Conservation (phyloP, 2,329 filamentous ascomycete species). For the Aspergillus unguis region DNA sequence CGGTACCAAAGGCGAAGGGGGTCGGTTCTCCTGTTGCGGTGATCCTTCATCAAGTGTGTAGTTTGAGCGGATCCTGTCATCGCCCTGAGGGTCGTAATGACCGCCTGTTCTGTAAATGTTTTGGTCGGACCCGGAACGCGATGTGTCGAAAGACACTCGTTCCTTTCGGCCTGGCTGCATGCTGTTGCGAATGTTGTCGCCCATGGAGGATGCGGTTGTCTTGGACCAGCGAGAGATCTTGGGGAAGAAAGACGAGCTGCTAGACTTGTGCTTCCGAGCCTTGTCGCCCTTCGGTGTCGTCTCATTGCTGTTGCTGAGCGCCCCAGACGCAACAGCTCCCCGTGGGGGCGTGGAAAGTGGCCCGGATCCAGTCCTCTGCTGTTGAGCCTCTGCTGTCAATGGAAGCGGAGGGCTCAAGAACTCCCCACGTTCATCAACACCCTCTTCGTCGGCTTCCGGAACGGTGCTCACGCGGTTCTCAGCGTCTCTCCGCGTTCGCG, state of each 20-base stretch:
- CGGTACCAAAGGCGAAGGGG: constrained; percentile 61
- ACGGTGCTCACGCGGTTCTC: constrained; percentile 89
- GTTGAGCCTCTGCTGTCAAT: constrained; percentile 51
- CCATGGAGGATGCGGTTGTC: constrained; percentile 85
- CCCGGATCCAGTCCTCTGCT: constrained; percentile 42
- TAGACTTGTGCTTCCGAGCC: constrained; percentile 84
- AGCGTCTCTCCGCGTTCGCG: constrained; percentile 51
- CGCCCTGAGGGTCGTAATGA: constrained; percentile 45
- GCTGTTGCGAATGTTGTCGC: constrained; percentile 71
- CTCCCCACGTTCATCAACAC: constrained; percentile 51
- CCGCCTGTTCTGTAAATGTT: constrained; percentile 54
- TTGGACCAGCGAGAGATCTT: constrained; percentile 98
- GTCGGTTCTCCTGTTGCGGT: constrained; percentile 43
- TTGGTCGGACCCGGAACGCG: constrained; percentile 73
- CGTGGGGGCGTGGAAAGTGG: constrained; percentile 47
- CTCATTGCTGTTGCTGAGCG: constrained; percentile 71
- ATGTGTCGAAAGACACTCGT: constrained; percentile 62
- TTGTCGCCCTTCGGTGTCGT: constrained; percentile 73
- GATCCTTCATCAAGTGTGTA: constrained; percentile 37
- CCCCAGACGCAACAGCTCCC: constrained; percentile 38
- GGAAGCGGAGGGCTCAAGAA: constrained; percentile 55
- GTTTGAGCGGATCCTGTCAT: constrained; percentile 45
- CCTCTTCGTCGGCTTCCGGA: constrained; percentile 75
- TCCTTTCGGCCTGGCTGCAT: constrained; percentile 53
- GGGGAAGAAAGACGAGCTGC: constrained; percentile 75